phyloP scores from a whole-genome alignment of 2,329 filamentous ascomycete genomes.

The Chlorencoelia australis region DNA sequence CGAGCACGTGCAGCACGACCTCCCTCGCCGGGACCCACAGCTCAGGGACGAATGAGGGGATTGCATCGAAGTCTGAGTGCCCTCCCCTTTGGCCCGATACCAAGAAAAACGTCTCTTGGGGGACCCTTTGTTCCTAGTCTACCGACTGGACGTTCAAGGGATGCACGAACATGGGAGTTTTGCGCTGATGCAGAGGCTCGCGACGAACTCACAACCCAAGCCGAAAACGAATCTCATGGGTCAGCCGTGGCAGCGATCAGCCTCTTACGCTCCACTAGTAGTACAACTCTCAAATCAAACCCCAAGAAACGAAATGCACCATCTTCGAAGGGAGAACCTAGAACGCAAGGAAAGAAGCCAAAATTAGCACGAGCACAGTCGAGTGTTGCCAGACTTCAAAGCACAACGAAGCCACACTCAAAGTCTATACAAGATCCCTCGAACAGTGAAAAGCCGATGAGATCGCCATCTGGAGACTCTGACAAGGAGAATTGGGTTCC shows the following conservation, averaged over 20 bases:
- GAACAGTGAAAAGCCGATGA: slow-evolving; percentile 29
- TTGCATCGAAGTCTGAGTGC: slow-evolving; percentile 66
- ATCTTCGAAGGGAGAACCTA: slow-evolving; percentile 25
- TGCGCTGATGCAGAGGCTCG: slow-evolving; percentile 74
- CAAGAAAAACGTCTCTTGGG: slow-evolving; percentile 36
- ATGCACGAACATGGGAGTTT: slow-evolving; percentile 85
- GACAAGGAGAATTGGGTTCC: slow-evolving; percentile 91
- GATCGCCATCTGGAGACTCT: slow-evolving; percentile 57
- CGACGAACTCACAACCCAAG: slow-evolving; percentile 70
- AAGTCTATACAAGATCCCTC: slow-evolving; percentile 17
- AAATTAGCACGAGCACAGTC: slow-evolving; percentile 52
- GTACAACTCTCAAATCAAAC: slow-evolving; percentile 41
- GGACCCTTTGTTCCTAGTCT: slow-evolving; percentile 38
- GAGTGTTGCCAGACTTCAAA: slow-evolving; percentile 52
- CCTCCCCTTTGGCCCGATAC: slow-evolving; percentile 46
- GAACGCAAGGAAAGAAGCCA: slow-evolving; percentile 43
- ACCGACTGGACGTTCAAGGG: slow-evolving; percentile 65
- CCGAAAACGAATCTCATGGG: slow-evolving; percentile 69
- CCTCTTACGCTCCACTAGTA: slow-evolving; percentile 63
- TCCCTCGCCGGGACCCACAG: slow-evolving; percentile 35
- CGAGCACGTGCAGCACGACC: slow-evolving; percentile 41
- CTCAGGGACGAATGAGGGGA: slow-evolving; percentile 33
- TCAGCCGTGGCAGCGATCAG: slow-evolving; percentile 76
- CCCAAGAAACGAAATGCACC: slow-evolving; percentile 54
- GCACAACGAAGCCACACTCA: slow-evolving; percentile 20